Evolutionary conservation across 1,139 yeast species (phyloP), one percentile per base, ranked within the genome.

Genomic region (Geotrichum bryndzae): DNA sequence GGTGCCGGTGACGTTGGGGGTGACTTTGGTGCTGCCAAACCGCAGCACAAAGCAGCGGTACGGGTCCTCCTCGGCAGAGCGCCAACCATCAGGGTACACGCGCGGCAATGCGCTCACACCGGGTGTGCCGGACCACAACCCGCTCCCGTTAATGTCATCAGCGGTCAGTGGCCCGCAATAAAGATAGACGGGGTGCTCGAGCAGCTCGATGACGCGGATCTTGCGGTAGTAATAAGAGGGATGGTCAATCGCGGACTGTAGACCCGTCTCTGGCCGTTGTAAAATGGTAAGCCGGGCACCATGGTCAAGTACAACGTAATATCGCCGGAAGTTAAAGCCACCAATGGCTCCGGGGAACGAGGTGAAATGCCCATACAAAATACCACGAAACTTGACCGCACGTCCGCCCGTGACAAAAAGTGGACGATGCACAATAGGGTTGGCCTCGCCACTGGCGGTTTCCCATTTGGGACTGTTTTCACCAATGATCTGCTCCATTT

Each of bases 41-140:
- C 96, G 90, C 4, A 92, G 68, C 0, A 94, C 89, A 70, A 92
- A 91, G 66, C 96, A 85, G 59, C 96, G 77, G 51, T 82, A 74
- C 22, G 80, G 71, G 66, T 88, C 95, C 61, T 87, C 90, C 67
- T 92, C 98, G 5, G 84, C 78, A 1, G 95, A 87, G 67, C 80
- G 81, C 92, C 96, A 88, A 0, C 97, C 97, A 73, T 91, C 96
- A 0, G 82, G 75, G 70, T 88, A 90, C 0, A 87, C 77, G 52
- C 96, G 76, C 0, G 97, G 96, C 18, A 41, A 23, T 8, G 46
- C 46, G 6, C 46, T 23, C 23, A 23, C n/a, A 3, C 5, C 46
- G 46, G 22, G 2, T 35, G 41, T 29, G 6, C 33, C 33, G 33
- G 33, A 8, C 33, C 33, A 35, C 41, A 38, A 53, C 35, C 8